Base-by-base conservation (phyloP, 139 green algal species). In the Micromonas pusilla region DNA sequence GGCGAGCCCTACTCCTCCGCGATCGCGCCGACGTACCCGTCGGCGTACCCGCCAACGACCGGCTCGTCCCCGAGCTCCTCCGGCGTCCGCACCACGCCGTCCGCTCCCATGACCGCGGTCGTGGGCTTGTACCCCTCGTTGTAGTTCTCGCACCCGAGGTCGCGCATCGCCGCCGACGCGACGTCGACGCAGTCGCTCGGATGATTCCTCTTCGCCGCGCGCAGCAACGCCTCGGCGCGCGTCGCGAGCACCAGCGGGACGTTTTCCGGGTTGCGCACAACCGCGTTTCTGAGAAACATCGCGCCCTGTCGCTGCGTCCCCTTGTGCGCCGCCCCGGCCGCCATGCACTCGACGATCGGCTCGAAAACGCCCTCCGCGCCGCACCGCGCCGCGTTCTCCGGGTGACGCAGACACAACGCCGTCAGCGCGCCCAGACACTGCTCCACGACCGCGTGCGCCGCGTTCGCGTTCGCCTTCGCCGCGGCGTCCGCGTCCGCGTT, bases 131-230 rank as follows among this genome's bases (percentile, higher is more conserved):
- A 70, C 6, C 63, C 63, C 63, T 70, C 70, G n/a, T 92, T 88
- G 85, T 96, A 96, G 65, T 94, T 83, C 23, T 94, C 87, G 0
- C 91, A 79, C 20, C 91, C 92, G 23, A 97, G 81, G 73, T 97
- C 92, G 0, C 92, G 71, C 65, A 96, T 86, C n/a, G 91, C 92
- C 3, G 91, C 92, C 3, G 72, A 80, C 2, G 83, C 91, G 0
- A 93, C 91, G 38, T 97, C 92, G n/a, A 72, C 70, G 82, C 88
- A 95, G 1, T 74, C 70, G 52, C 33, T 70, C 0, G 87, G 83
- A 79, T 88, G 85, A 31, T 63, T 70, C 2, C 33, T 37, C 85
- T 92, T 90, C 2, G 83, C 84, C 26, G 62, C 63, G 0, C 90
- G 82, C 80, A 96, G 66, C 73, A 90, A 45, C 62, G 37, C 37